Conservation (phyloP, 2,329 filamentous ascomycete species). For the Penicillium sp. region DNA sequence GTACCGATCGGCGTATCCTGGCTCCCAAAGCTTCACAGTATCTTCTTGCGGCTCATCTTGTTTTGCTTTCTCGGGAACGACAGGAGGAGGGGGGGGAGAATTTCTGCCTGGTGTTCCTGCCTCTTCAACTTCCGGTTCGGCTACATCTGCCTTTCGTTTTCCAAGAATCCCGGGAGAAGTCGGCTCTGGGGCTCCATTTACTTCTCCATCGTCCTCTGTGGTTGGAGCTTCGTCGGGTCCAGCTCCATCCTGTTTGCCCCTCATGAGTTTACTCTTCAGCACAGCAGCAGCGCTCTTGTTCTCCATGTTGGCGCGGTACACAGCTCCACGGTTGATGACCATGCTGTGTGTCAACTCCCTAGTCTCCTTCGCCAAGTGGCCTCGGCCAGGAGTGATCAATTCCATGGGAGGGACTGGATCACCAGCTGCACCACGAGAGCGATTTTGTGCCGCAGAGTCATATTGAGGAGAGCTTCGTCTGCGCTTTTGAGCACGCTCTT, state of each 20-base stretch:
- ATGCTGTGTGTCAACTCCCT: conserved; percentile 78
- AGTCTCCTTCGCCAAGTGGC: conserved; percentile 56
- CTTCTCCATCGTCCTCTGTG: conserved; percentile 27
- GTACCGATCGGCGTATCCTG: conserved; percentile 91
- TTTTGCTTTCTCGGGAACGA: conserved; percentile 47
- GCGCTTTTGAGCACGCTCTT: conserved; percentile 43
- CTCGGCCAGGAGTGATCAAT: conserved; percentile 57
- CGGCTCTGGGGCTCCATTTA: conserved; percentile 27
- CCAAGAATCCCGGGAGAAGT: conserved; percentile 37
- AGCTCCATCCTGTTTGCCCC: conserved; percentile 27
- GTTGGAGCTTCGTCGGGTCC: conserved; percentile 25
- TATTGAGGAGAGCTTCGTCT: conserved; percentile 49
- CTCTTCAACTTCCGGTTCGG: conserved; percentile 60
- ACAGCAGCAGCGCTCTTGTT: conserved; percentile 95
- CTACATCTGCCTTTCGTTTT: conserved; percentile 67
- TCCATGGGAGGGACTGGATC: conserved; percentile 50
- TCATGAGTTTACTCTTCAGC: conserved; percentile 75
- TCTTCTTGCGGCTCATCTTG: conserved; percentile 69
- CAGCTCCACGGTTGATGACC: conserved; percentile 70
- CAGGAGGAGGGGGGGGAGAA: conserved; percentile 55
- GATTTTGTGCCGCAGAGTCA: conserved; percentile 28
- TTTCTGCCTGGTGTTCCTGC: conserved; percentile 59
- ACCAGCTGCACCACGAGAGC: conserved; percentile 26
- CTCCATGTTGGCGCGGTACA: conserved; percentile 69
- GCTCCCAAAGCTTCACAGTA: conserved; percentile 87